A percentile compares a stretch with the other conserved stretches of the same genome.
Conservation (phyloP, 75 land plant species). For the Selaginella tamariscina region DNA sequence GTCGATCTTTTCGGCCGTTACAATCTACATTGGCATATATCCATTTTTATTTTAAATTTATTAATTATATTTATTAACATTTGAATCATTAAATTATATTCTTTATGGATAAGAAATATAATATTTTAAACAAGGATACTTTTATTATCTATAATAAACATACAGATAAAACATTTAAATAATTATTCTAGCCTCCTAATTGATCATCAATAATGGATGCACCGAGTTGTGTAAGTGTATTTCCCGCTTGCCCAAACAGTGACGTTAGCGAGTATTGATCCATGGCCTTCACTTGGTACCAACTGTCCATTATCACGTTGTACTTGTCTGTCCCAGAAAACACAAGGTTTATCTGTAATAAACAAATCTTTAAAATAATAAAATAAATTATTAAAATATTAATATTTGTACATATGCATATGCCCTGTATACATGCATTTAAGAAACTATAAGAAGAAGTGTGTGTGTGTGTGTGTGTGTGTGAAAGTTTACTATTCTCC, state of each 20-base stretch:
- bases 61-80: no score
- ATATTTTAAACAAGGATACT: no score
- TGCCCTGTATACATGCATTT: background rate
- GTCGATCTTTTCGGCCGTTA: no score
- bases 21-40: no score
- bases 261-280: slow-evolving; percentile 18
- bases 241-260: slow-evolving; percentile 14
- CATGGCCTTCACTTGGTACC: slow-evolving; percentile 16
- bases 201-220: slow-evolving; percentile 7
- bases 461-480: background rate
- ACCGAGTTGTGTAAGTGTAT: slow-evolving; percentile 5
- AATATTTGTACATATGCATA: background rate
- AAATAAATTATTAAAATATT: no score
- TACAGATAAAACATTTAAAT: no score
- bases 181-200: background rate
- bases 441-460: background rate
- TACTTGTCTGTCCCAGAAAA: slow-evolving; percentile 25
- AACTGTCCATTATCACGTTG: slow-evolving; percentile 13
- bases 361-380: no score
- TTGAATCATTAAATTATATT: no score
- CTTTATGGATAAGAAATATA: no score
- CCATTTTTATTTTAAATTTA: no score
- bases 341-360: slow-evolving; percentile 25
- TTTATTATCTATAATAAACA: no score
- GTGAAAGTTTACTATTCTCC: background rate